Evolutionary conservation across 257 asterid species (phyloP).

Genomic region (Solanum medicagineum): DNA sequence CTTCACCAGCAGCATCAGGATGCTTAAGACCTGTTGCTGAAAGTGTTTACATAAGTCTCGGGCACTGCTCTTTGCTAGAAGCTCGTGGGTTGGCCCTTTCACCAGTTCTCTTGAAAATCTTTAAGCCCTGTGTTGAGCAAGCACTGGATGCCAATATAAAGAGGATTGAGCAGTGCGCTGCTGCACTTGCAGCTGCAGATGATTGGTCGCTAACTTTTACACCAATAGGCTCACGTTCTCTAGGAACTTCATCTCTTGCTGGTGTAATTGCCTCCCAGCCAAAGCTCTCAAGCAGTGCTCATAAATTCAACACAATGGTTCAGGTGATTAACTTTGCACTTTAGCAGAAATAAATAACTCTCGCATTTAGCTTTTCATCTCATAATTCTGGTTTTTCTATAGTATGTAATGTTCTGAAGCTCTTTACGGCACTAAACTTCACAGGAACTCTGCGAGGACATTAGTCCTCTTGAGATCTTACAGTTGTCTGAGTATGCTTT

Average conservation of each 20-base stretch:
- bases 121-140: conserved; percentile 67
- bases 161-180: conserved; percentile 59
- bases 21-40: conserved; percentile 71
- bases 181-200: conserved; percentile 81
- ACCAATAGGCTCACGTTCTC: conserved; percentile 46
- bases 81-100: conserved; percentile 78
- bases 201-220: conserved; percentile 66
- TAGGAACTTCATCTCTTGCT: conserved; percentile 29
- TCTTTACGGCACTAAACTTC: neutral
- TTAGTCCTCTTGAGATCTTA: conserved; percentile 66
- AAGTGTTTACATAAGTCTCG: conserved; percentile 65
- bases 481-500: conserved; percentile 55
- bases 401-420: neutral
- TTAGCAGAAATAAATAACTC: neutral
- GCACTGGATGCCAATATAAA: conserved; percentile 59
- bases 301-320: conserved; percentile 71
- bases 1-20: conserved; percentile 82
- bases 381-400: neutral
- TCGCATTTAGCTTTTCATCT: neutral
- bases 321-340: conserved; percentile 36
- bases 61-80: conserved; percentile 66
- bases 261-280: conserved; percentile 38
- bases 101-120: conserved; percentile 56
- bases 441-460: conserved; percentile 83
- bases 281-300: conserved; percentile 73